Conservation (phyloP, 2,329 filamentous ascomycete genomes). For the Gaeumannomyces tritici region DNA sequence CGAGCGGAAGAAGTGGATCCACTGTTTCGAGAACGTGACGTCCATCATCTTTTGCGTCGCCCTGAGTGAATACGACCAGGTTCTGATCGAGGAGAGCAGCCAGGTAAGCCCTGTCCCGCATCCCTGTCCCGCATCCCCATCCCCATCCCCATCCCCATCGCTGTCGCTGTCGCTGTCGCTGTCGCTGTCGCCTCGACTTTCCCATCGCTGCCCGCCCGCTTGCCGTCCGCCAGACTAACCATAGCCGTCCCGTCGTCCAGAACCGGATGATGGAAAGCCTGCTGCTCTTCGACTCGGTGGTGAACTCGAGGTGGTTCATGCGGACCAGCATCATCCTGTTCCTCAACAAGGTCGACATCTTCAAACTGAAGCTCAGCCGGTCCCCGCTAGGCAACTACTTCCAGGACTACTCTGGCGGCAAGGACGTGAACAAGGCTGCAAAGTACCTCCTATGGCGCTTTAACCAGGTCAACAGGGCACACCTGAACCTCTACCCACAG, state of each 20-base stretch:
- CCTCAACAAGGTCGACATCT: slow-evolving; percentile 97
- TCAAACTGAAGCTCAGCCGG: slow-evolving; percentile 84
- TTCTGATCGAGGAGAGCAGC: slow-evolving; percentile 90
- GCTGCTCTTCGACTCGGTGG: slow-evolving; percentile 92
- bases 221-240: slow-evolving; percentile 4
- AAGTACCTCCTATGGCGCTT: slow-evolving; percentile 98
- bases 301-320: slow-evolving; percentile 99
- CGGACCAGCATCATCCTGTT: slow-evolving; percentile 97
- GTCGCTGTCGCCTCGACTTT: not conserved
- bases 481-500: slow-evolving; percentile 96
- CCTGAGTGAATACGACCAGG: slow-evolving; percentile 96
- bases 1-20: slow-evolving; percentile 99
- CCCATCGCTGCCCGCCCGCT: not conserved
- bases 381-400: slow-evolving; percentile 94
- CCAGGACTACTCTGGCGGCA: slow-evolving; percentile 93
- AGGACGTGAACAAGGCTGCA: slow-evolving; percentile 94
- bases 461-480: slow-evolving; percentile 94
- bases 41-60: slow-evolving; percentile 99
- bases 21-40: slow-evolving; percentile 99
- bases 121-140: no score
- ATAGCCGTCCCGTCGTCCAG: slow-evolving; percentile 30
- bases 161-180: not conserved
- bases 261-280: slow-evolving; percentile 99
- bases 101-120: slow-evolving; percentile 53
- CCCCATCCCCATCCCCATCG: no score